Percentiles rank a stretch among this genome's conserved stretches.
These are phyloP conservation scores for Fusarium temperatum DNA, from an alignment of 2,329 filamentous ascomycete genomes.

Conservation along the genomic window DNA sequence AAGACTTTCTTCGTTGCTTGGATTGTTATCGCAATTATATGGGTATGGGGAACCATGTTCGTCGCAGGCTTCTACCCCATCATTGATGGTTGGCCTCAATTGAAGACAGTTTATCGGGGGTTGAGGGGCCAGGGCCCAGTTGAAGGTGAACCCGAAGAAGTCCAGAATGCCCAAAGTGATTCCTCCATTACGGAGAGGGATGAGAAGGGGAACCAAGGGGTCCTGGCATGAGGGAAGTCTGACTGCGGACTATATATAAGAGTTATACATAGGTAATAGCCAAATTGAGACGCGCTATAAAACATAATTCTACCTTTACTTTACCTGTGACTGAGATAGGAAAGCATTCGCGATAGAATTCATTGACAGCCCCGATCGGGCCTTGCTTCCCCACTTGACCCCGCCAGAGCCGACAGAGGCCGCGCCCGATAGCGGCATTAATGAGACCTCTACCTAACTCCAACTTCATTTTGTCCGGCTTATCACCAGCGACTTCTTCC, in stretches of 20 bases:
- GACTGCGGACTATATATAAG: too few relatives aligned
- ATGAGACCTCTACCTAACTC: not conserved
- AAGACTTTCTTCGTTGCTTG: constrained; percentile 60
- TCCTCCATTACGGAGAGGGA: not conserved
- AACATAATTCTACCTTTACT: too few relatives aligned
- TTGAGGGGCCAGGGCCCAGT: not conserved
- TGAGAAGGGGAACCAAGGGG: not conserved
- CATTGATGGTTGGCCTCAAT: constrained; percentile 53
- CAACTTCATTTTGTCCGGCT: not conserved
- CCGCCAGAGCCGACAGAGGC: not conserved
- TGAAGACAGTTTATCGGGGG: constrained; percentile 12
- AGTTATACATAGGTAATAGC: not conserved
- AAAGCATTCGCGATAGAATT: not conserved
- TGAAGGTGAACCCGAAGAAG: not conserved
- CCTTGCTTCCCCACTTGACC: not conserved
- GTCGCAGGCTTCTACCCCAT: constrained; percentile 60
- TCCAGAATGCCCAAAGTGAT: not conserved
- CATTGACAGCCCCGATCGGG: not conserved
- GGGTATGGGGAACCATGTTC: constrained; percentile 62
- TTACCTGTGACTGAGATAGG: not conserved
- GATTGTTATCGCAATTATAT: constrained; percentile 61
- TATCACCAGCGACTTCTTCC: not conserved
- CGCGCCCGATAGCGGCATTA: not conserved
- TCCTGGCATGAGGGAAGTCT: not conserved
- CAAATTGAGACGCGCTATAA: too few relatives aligned